phyloP scores from a whole-genome alignment of 2,329 filamentous ascomycete species.

The Colletotrichum spaethianum region DNA sequence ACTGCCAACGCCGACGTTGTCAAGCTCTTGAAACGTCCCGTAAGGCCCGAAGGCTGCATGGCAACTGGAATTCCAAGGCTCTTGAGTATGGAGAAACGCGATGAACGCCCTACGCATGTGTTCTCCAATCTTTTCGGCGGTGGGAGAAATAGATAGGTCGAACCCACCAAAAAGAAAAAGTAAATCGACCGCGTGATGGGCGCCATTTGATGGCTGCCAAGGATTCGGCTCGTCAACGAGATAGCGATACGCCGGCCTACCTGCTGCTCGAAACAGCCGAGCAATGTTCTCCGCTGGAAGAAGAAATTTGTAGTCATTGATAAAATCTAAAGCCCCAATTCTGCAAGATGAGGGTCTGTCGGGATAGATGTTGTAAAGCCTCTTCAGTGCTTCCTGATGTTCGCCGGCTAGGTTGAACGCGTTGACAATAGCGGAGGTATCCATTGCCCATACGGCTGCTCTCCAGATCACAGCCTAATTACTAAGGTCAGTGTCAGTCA shows the following conservation, averaged over 20 bases:
- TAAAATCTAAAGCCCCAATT: constrained; percentile 56
- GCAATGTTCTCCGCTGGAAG: constrained; percentile 46
- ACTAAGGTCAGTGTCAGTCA: background rate
- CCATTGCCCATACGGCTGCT: constrained; percentile 55
- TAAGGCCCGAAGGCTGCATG: constrained; percentile 57
- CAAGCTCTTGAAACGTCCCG: constrained; percentile 52
- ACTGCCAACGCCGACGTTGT: constrained; percentile 47
- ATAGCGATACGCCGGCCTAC: constrained; percentile 54
- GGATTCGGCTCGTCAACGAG: constrained; percentile 62
- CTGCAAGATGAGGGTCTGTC: constrained; percentile 56
- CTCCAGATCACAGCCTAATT: constrained; percentile 60
- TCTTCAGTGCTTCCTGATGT: constrained; percentile 51
- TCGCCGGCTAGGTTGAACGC: constrained; percentile 50
- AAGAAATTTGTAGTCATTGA: constrained; percentile 51
- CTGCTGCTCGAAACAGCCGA: constrained; percentile 37
- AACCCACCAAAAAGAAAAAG: constrained; percentile 59
- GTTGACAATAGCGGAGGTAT: constrained; percentile 50
- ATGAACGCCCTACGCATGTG: constrained; percentile 59
- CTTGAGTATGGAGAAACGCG: constrained; percentile 52
- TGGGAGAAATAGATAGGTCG: constrained; percentile 52
- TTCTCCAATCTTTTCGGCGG: constrained; percentile 50
- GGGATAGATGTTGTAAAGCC: constrained; percentile 56
- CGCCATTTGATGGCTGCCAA: constrained; percentile 60
- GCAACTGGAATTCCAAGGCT: constrained; percentile 52
- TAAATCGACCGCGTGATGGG: constrained; percentile 64